These are phyloP conservation scores for Cavenderia fasciculata DNA, from an alignment of 78 protist species.

Conservation along the genomic window DNA sequence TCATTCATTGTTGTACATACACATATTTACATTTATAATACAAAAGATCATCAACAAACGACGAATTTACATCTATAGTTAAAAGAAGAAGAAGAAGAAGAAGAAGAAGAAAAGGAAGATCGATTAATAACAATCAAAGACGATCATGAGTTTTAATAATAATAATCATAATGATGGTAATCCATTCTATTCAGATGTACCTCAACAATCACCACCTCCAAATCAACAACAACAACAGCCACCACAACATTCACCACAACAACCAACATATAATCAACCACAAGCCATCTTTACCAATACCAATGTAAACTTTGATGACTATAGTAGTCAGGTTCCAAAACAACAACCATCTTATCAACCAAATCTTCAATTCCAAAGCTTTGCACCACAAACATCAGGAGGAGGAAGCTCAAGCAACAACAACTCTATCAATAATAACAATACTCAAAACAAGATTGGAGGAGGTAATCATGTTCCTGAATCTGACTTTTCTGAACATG, in stretches of 20 bases:
- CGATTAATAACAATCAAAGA: not conserved
- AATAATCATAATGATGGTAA: slow-evolving; percentile 57
- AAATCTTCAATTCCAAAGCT: slow-evolving; percentile 66
- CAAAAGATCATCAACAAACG: no score
- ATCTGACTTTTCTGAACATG: not conserved
- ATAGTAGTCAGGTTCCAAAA: not conserved
- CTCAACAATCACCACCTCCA: not conserved
- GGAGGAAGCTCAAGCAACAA: no score
- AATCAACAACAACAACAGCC: not conserved
- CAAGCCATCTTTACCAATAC: slow-evolving; percentile 71
- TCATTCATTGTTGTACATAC: no score
- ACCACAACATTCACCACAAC: not conserved
- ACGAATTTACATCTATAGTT: no score
- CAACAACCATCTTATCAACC: slow-evolving; percentile 54
- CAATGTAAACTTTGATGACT: slow-evolving; percentile 63
- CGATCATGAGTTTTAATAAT: not conserved
- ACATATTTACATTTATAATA: no score
- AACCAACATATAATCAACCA: slow-evolving; percentile 18
- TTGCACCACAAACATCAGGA: no score
- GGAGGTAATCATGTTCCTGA: slow-evolving; percentile 9
- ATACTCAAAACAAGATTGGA: slow-evolving; percentile 24
- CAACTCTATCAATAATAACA: slow-evolving; percentile 7
- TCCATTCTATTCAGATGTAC: slow-evolving; percentile 59
- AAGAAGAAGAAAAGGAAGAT: no score
- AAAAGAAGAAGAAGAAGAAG: no score